Evolutionary conservation across 345 rosid species (phyloP).

Genomic region (Raphanus sativus): DNA sequence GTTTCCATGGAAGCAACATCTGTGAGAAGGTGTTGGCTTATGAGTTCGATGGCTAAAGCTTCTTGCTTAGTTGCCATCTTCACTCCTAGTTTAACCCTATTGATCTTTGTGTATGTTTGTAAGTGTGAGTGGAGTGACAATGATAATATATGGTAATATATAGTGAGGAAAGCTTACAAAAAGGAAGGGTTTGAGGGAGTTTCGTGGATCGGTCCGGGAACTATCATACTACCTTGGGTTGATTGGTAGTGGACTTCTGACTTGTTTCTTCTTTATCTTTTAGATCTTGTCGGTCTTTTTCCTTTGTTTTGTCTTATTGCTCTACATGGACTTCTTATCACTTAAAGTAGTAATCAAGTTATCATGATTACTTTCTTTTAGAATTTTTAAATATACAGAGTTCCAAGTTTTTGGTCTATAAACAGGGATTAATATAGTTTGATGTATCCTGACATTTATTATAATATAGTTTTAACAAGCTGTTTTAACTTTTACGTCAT

Average conservation of each 20-base stretch:
- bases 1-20: constrained; percentile 50
- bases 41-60: constrained; percentile 51
- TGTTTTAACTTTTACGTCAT: too few relatives aligned
- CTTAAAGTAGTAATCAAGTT: constrained; percentile 17
- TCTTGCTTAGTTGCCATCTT: constrained; percentile 41
- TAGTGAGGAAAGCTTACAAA: constrained; percentile 11
- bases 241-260: constrained; percentile 18
- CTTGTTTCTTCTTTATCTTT: constrained; percentile 16
- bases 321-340: constrained; percentile 4
- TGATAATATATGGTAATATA: constrained; percentile 12
- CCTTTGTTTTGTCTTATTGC: constrained; percentile 23
- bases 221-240: constrained; percentile 21
- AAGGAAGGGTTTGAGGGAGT: constrained; percentile 21
- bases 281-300: not conserved
- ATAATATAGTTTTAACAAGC: too few relatives aligned
- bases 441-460: too few relatives aligned
- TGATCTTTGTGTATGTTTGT: constrained; percentile 4
- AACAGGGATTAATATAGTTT: not conserved
- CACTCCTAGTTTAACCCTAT: constrained; percentile 8
- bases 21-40: constrained; percentile 61
- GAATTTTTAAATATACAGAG: not conserved
- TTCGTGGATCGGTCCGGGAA: constrained; percentile 40
- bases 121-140: constrained; percentile 31
- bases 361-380: constrained; percentile 21
- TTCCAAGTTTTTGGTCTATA: not conserved